Conservation (phyloP, 2,329 filamentous ascomycete species). For the Diaporthe sp. region DNA sequence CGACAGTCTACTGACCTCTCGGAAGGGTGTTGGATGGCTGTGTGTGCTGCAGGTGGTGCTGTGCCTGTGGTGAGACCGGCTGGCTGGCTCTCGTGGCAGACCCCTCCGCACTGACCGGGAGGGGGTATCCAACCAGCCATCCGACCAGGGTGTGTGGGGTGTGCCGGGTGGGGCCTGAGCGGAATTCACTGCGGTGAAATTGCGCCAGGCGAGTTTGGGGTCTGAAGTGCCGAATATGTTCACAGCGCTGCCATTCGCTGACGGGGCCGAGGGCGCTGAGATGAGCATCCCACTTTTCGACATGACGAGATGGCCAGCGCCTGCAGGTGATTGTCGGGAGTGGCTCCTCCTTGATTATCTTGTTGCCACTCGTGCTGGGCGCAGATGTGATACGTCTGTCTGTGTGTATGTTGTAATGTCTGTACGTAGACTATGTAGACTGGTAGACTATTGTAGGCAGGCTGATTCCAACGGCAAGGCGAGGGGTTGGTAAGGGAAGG, state of each 20-base stretch:
- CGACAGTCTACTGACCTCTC: background rate
- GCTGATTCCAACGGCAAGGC: background rate
- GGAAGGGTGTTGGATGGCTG: background rate
- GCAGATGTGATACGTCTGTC: background rate
- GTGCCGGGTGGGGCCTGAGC: slow-evolving; percentile 15
- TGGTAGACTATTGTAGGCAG: background rate
- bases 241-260: slow-evolving; percentile 20
- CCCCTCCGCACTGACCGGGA: slow-evolving; percentile 10
- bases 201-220: slow-evolving; percentile 24
- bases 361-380: slow-evolving; percentile 10
- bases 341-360: slow-evolving; percentile 11
- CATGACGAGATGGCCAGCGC: slow-evolving; percentile 20
- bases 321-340: slow-evolving; percentile 16
- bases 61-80: background rate
- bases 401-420: background rate
- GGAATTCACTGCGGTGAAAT: slow-evolving; percentile 12
- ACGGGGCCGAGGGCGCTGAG: slow-evolving; percentile 15
- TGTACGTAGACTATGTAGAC: background rate
- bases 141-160: background rate
- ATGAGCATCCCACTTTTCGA: slow-evolving; percentile 23
- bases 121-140: background rate
- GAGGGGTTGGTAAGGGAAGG: background rate
- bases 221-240: slow-evolving; percentile 25
- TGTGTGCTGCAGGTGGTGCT: background rate
- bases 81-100: background rate